Evolutionary conservation across 2,329 filamentous ascomycete species (phyloP), one percentile per base, ranked within the genome.

Genomic region (Fusarium torreyae): DNA sequence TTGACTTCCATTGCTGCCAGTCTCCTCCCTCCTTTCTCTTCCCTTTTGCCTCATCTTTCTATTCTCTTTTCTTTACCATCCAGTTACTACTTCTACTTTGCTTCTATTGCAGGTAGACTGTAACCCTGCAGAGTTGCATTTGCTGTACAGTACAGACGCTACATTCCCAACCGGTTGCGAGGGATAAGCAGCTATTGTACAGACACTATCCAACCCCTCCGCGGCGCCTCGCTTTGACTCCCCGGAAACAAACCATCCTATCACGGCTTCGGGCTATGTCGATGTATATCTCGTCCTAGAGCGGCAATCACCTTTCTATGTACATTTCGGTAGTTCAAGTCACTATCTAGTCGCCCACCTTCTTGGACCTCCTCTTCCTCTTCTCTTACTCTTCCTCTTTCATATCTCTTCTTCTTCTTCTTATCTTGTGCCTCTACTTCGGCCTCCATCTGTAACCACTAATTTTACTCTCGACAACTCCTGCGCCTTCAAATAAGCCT

Each of bases 201-300:
- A 31, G 13, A 31, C 10, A 31, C 39, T 39, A 51, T 43, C 48
- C 40, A 57, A 63, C 43, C 63, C 63, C 60, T 49, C 64, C 58
- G 55, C 66, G 45, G 54, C 53, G 58, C 49, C 42, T 52, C 24
- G 28, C 42, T 60, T 45, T 45, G 17, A 43, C 53, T 68, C 49
- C 53, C 66, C 64, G 66, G 59, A 49, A 68, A 49, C 46, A 38
- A 53, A 36, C 38, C 18, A 43, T 52, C 66, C 59, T 68, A 65
- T 68, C 66, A 65, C 59, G 48, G 42, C 48, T 54, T 59, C 17
- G 22, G 51, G 43, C 44, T 28, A 54, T 65, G 49, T 55, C 64
- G 54, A 53, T 50, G 44, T 51, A 43, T 51, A 48, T 55, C 26
- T 51, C 57, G 9, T 46, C 63, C 34, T 63, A 46, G 52, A 64